A percentile compares a stretch with the other conserved stretches of the same genome.
These are phyloP conservation scores for Plasmodium inui DNA, from an alignment of 169 alveolate genomes.

Conservation along the genomic window DNA sequence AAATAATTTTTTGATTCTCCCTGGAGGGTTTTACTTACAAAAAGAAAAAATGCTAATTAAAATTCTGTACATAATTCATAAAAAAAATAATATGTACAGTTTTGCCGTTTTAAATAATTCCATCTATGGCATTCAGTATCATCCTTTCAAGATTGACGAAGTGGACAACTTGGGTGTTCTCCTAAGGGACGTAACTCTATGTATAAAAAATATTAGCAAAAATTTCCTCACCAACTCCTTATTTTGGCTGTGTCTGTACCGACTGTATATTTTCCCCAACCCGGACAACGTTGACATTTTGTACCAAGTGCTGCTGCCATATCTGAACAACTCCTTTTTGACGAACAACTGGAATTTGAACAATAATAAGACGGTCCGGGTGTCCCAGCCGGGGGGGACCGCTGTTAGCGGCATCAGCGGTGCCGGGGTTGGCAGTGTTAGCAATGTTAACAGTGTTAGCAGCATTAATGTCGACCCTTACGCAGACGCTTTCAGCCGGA, in stretches of 20 bases:
- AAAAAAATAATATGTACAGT: constrained; percentile 66
- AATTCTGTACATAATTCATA: constrained; percentile 65
- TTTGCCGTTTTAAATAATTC: constrained; percentile 69
- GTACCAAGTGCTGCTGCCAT: constrained; percentile 87
- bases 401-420: neutral
- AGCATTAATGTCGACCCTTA: constrained; percentile 59
- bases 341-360: constrained; percentile 83
- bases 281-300: constrained; percentile 84
- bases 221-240: constrained; percentile 85
- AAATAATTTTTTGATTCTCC: constrained; percentile 66
- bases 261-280: constrained; percentile 85
- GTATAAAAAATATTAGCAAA: constrained; percentile 81
- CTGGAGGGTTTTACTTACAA: constrained; percentile 71
- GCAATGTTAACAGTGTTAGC: no score
- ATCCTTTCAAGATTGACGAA: constrained; percentile 82
- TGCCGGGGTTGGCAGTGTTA: neutral
- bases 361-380: constrained; percentile 47
- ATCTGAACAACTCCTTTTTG: constrained; percentile 82
- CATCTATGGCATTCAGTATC: constrained; percentile 79
- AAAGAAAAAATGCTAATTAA: constrained; percentile 71
- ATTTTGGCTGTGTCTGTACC: constrained; percentile 87
- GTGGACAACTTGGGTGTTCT: constrained; percentile 78
- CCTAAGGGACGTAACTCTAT: constrained; percentile 82
- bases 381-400: constrained; percentile 17
- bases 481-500: constrained; percentile 55